These are phyloP conservation scores for Trametopsis cervina DNA, from an alignment of 768 basidiomycete genomes.

Conservation along the genomic window DNA sequence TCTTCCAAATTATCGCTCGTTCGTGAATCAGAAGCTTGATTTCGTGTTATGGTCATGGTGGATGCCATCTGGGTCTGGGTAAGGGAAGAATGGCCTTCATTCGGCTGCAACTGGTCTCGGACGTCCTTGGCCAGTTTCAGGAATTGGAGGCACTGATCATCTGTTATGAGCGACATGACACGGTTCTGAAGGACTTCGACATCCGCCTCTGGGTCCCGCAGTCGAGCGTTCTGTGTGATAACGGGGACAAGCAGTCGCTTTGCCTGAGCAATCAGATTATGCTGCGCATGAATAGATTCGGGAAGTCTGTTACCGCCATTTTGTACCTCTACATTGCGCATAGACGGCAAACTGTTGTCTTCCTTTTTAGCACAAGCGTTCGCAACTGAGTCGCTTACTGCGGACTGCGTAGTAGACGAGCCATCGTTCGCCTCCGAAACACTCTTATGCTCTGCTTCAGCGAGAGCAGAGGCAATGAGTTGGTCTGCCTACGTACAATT, in stretches of 20 bases:
- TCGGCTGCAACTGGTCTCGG: constrained; percentile 10
- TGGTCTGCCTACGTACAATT: constrained; percentile 3
- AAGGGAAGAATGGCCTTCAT: too few relatives aligned
- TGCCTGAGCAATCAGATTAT: constrained; percentile 4
- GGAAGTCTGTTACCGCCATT: background rate
- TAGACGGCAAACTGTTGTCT: too few relatives aligned
- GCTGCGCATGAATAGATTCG: background rate
- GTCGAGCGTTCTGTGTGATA: constrained; percentile 10
- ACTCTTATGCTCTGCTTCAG: background rate
- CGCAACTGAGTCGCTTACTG: constrained; percentile 5
- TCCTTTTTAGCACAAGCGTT: background rate
- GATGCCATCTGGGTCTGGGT: too few relatives aligned
- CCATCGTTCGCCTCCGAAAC: background rate
- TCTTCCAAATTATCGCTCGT: too few relatives aligned
- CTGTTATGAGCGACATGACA: constrained; percentile 11
- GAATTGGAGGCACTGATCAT: constrained; percentile 16
- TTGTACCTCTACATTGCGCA: too few relatives aligned
- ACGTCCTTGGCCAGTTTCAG: constrained; percentile 13
- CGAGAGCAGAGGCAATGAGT: constrained; percentile 8
- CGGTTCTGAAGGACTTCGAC: constrained; percentile 8
- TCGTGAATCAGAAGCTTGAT: too few relatives aligned
- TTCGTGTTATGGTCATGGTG: too few relatives aligned
- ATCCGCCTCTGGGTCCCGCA: constrained; percentile 13
- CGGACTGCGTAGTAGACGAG: constrained; percentile 6
- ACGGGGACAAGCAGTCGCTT: constrained; percentile 10